Conservation (phyloP, 1,139 yeast species). For the Casaregolazyma lundiana region DNA sequence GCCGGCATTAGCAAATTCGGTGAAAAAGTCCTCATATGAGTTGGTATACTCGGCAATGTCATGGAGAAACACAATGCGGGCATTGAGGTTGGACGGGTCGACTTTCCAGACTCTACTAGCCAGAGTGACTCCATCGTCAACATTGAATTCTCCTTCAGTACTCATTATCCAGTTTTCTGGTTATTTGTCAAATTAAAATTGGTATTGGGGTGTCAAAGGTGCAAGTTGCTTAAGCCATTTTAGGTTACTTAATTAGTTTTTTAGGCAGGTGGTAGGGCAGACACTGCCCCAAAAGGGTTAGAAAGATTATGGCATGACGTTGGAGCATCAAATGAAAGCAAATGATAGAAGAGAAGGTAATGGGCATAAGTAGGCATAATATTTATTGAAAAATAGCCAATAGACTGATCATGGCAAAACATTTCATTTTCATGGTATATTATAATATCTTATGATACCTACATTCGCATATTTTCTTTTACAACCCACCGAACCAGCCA, state of each 20-base stretch:
- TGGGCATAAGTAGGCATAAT: background rate
- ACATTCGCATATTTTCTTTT: too few relatives aligned
- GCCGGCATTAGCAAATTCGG: slow-evolving; percentile 54
- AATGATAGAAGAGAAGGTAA: background rate
- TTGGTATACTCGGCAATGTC: slow-evolving; percentile 48
- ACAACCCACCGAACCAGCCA: too few relatives aligned
- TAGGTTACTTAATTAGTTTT: background rate
- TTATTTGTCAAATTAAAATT: too few relatives aligned
- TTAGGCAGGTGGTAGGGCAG: background rate
- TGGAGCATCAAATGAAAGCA: background rate
- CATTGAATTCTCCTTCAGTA: slow-evolving; percentile 5
- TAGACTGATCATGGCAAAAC: too few relatives aligned
- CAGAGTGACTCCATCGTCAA: slow-evolving; percentile 6
- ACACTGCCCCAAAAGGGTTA: background rate
- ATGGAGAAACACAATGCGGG: slow-evolving; percentile 53
- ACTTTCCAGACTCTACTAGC: slow-evolving; percentile 5
- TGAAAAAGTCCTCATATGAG: slow-evolving; percentile 53
- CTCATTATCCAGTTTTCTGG: background rate
- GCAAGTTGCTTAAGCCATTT: background rate
- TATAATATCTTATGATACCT: too few relatives aligned
- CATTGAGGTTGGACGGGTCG: slow-evolving; percentile 33
- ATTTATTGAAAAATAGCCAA: too few relatives aligned
- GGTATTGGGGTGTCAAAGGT: too few relatives aligned
- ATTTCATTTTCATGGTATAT: too few relatives aligned
- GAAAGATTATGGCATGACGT: background rate